These are phyloP conservation scores for Aspergillus alliaceus DNA, from an alignment of 2,329 filamentous ascomycete species.

Conservation along the genomic window DNA sequence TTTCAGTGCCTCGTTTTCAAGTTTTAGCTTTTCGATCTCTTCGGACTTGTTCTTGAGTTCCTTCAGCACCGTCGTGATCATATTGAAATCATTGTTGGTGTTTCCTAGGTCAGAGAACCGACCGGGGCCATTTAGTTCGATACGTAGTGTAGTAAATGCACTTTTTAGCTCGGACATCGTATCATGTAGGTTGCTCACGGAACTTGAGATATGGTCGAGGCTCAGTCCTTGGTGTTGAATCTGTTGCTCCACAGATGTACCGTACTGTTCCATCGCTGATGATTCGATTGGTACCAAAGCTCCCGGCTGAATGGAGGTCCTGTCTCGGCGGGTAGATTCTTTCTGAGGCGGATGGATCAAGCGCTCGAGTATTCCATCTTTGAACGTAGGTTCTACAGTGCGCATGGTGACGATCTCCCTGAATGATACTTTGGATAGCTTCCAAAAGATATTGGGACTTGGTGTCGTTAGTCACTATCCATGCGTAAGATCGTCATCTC, in stretches of 20 bases:
- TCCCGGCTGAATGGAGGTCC: slow-evolving; percentile 17
- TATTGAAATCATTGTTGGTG: slow-evolving; percentile 31
- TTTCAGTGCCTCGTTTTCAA: slow-evolving; percentile 40
- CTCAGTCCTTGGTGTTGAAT: slow-evolving; percentile 39
- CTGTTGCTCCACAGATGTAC: slow-evolving; percentile 31
- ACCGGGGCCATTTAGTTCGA: slow-evolving; percentile 35
- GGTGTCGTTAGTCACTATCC: slow-evolving; percentile 3
- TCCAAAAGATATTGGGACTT: slow-evolving; percentile 42
- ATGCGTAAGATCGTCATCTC: not conserved
- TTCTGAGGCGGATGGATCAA: slow-evolving; percentile 25
- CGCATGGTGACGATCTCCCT: slow-evolving; percentile 42
- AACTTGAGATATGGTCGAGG: slow-evolving; percentile 39
- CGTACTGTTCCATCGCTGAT: slow-evolving; percentile 16
- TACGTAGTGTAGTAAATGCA: slow-evolving; percentile 38
- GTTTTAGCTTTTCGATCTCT: slow-evolving; percentile 38
- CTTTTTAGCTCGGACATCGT: slow-evolving; percentile 42
- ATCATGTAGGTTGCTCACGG: slow-evolving; percentile 39
- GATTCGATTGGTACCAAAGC: slow-evolving; percentile 25
- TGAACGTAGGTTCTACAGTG: slow-evolving; percentile 36
- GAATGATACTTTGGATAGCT: slow-evolving; percentile 39
- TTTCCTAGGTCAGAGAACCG: slow-evolving; percentile 22
- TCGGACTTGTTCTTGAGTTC: slow-evolving; percentile 41
- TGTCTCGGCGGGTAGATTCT: slow-evolving; percentile 20
- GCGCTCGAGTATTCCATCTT: slow-evolving; percentile 33
- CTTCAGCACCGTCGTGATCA: slow-evolving; percentile 39